Evolutionary conservation across 352 stramenopile genomes (phyloP), one percentile per base, ranked within the genome.

Genomic region (Peronosclerospora sorghi): DNA sequence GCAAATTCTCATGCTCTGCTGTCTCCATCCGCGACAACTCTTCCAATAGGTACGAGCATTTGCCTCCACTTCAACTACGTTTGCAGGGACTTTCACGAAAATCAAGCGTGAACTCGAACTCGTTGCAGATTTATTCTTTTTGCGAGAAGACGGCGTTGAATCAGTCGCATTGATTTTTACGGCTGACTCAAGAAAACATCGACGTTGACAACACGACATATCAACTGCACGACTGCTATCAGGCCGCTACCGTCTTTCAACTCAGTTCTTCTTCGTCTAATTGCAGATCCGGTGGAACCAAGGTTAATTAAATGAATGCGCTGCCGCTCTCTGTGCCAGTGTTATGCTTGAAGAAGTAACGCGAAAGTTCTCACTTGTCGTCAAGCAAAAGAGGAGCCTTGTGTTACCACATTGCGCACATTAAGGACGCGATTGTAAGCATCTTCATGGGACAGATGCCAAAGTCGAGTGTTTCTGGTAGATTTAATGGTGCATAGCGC

Each of bases 51-150:
- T 79, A 58, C 1, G 72, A 54, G 4, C 89, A 73, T 41, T 98
- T 91, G 46, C 36, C 36, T 95, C 80, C 35, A 97, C 88, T 23
- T 83, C 64, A 9, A 51, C 45, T 13, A 35, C 17, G 29, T 83
- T 74, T 3, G 57, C 57, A 97, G 97, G 14, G 90, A 82, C 44
- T 95, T 93, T 92, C 93, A 98, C 12, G 53, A 57, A 67, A 98
- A 1, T 84, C 62, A 12, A 97, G 73, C 0, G 87, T 84, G 41
- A 84, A 79, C 41, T 97, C 92, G 38, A 72, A 92, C 38, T 90
- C 73, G 66, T 98, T 98, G 53, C 71, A 86, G 41, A 98, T 94
- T 93, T 94, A 45, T 97, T 50, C 0, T 63, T 94, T 39, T 76
- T 89, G 13, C 86, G 73, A 21, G 89, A 96, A 21, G 65, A 79